Evolutionary conservation across 768 basidiomycete genomes (phyloP), one percentile per base, ranked within the genome.

Genomic region (Strobilomyces dryophilus): DNA sequence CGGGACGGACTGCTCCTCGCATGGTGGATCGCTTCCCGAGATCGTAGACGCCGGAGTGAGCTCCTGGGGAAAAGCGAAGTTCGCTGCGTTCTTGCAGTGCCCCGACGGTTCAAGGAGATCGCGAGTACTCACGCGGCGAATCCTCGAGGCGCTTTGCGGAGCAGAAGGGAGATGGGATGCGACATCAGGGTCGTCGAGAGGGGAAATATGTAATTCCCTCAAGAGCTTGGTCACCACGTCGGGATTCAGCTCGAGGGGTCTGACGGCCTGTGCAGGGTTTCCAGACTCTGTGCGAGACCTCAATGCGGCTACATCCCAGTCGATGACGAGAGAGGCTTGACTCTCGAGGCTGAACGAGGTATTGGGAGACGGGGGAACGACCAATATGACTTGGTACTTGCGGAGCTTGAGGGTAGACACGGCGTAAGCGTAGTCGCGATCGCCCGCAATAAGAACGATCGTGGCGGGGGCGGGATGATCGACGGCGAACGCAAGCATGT

Each of bases 361-460:
- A 8, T 65, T 67, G 15, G 70, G 65, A 31, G 65, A 56, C 3
- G 71, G 58, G 6, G 76, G 75, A 40, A 74, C 72, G 41, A 86
- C 66, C 24, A 85, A 56, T 43, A 84, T 69, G 34, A 85, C 75
- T 17, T 71, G 68, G 62, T 81, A 83, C 42, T 70, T 69, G 52
- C 83, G 76, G 48, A 81, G 72, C 31, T 79, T 77, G 44, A 87
- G 68, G 34, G 73, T 71, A 2, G 84, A 79, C 42, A 85, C 65
- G n/a, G 80, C 79, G 61, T 85, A 87, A 5, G 79, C 78, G 58
- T 85, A 81, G 63, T 87, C 85, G 39, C 83, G 75, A 66, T 88
- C 84, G 17, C 80, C 83, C 0, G 85, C 77, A 59, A 89, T 82
- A 35, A 89, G 71, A 41, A 87, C 66, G 58, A 85, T 68, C 15